Conservation (phyloP, 2,329 filamentous ascomycete species). For the Coniella lustricola region DNA sequence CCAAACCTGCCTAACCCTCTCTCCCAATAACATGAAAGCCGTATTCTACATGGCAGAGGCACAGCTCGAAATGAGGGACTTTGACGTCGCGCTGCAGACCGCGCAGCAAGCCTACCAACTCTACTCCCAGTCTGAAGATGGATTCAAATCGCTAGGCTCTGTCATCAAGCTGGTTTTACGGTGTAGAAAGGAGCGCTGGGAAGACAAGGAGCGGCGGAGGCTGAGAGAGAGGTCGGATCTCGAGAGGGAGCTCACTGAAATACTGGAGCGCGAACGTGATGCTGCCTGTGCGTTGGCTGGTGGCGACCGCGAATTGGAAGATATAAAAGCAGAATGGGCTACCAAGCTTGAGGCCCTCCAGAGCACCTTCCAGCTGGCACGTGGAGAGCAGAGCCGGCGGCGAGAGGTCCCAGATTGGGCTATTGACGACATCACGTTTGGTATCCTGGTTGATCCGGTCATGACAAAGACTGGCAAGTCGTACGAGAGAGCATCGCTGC, state of each 20-base stretch:
- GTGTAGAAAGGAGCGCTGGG: conserved; percentile 84
- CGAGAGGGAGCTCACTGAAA: conserved; percentile 50
- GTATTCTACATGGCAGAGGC: conserved; percentile 79
- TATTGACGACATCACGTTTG: conserved; percentile 69
- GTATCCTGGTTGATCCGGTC: conserved; percentile 66
- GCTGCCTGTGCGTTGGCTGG: conserved; percentile 31
- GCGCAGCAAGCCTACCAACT: conserved; percentile 67
- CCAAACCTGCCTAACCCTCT: conserved; percentile 62
- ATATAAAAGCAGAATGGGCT: conserved; percentile 41
- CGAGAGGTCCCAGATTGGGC: conserved; percentile 67
- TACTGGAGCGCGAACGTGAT: conserved; percentile 43
- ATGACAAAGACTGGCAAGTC: conserved; percentile 81
- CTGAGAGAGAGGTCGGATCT: conserved; percentile 49
- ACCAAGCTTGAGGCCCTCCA: conserved; percentile 38
- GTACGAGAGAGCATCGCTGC: conserved; percentile 79
- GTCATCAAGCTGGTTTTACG: conserved; percentile 68
- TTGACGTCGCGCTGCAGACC: conserved; percentile 63
- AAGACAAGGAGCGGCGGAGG: conserved; percentile 59
- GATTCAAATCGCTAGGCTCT: conserved; percentile 54
- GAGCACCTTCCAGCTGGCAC: conserved; percentile 46
- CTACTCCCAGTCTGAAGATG: conserved; percentile 54
- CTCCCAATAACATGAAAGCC: conserved; percentile 67
- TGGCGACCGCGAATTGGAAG: conserved; percentile 41
- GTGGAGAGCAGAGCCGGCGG: conserved; percentile 35
- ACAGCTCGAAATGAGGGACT: conserved; percentile 65